Evolutionary conservation across 306 rosid species (phyloP), one percentile per base, ranked within the genome.

Genomic region (Vigna trinervia): DNA sequence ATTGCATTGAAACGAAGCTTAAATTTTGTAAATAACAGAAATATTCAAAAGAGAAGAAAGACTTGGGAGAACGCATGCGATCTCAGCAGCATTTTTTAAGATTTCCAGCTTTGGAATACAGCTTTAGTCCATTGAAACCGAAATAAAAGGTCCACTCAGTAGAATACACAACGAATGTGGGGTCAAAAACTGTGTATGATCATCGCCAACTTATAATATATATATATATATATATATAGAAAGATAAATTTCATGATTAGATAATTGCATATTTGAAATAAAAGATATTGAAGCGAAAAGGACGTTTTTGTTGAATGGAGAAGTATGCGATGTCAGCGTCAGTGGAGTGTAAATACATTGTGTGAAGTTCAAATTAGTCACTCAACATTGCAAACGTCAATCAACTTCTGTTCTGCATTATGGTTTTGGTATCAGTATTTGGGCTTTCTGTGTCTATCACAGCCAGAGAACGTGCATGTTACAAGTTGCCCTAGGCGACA

Each of bases 401-500:
- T 89, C 86, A 94, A 84, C 79, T 87, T 86, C 89, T 84, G 92
- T 63, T 82, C 78, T 73, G 92, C 92, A 86, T 90, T 90, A 84
- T 85, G 91, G 70, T 91, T 90, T 77, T 88, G 92, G 47, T 36
- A 36, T 6, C 7, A 7, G 10, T 38, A 8, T 39, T 39, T 4
- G 45, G 78, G 91, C 85, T 78, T 89, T 90, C 88, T 91, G 89
- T 75, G 69, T 70, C 22, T 28, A 32, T 62, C 52, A 26, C 32
- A 73, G 4, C 28, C 43, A 70, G 54, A 78, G 58, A 45, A 76
- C 26, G 36, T 38, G 73, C 60, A 78, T 67, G 79, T 75, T 64
- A 75, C 13, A 74, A 76, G 36, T 32, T 32, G 36, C 28, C 28
- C 28, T 26, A 26, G 3, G 28, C 28, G 28, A 26, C 28, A 26